Conservation (phyloP, 176 grass and related monocot species). For the Carex parvula region DNA sequence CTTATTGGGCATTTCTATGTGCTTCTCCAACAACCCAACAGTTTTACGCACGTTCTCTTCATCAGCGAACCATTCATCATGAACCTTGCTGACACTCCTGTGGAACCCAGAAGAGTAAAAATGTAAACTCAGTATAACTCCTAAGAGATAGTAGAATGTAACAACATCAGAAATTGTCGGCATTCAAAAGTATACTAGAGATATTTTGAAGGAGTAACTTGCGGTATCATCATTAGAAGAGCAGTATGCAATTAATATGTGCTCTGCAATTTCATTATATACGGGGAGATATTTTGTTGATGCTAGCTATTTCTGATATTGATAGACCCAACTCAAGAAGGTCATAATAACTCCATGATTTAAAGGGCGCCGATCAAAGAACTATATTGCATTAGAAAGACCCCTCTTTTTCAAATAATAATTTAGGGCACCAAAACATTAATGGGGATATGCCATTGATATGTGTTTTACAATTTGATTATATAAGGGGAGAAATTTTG, state of each 20-base stretch:
- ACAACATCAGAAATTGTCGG: not conserved
- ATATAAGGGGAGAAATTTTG: not conserved
- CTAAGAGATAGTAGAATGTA: constrained; percentile 6
- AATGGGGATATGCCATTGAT: not conserved
- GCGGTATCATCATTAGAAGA: not conserved
- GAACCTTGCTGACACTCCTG: constrained; percentile 99
- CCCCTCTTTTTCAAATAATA: not conserved
- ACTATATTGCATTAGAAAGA: not conserved
- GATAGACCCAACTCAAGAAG: not conserved
- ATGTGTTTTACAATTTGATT: not conserved
- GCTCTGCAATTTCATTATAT: not conserved
- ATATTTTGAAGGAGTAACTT: not conserved
- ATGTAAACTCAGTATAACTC: not conserved
- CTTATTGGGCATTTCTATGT: constrained; percentile 46
- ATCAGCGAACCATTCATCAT: constrained; percentile 99
- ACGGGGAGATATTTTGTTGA: not conserved
- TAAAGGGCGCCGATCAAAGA: not conserved
- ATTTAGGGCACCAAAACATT: not conserved
- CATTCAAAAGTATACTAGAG: not conserved
- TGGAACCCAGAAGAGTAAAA: constrained; percentile 18
- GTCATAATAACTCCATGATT: not conserved
- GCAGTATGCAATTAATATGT: not conserved
- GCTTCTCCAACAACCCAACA: constrained; percentile 81
- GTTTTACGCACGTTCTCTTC: constrained; percentile 86
- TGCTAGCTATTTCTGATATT: not conserved